phyloP scores from a whole-genome alignment of 768 basidiomycete species.

The Sistotremastrum niveocremeum region DNA sequence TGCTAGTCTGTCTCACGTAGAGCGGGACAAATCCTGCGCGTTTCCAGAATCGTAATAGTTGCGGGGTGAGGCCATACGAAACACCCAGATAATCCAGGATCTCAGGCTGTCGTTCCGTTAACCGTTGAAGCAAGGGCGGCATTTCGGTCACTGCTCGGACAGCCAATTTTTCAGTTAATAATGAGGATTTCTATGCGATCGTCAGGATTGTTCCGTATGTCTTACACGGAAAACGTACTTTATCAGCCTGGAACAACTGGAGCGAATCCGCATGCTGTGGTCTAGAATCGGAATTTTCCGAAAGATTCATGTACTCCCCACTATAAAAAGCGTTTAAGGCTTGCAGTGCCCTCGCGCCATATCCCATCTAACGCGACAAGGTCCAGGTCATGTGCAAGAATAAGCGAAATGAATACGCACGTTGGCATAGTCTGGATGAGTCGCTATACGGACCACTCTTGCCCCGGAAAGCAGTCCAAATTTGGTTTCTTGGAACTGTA shows the following conservation, averaged over 20 bases:
- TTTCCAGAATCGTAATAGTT: conserved; percentile 92
- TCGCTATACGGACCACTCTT: conserved; percentile 83
- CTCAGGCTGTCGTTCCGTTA: conserved; percentile 85
- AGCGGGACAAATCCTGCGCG: conserved; percentile 81
- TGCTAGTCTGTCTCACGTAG: conserved; percentile 86
- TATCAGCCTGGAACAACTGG: conserved; percentile 33
- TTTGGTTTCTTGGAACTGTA: conserved; percentile 92
- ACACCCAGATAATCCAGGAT: conserved; percentile 89
- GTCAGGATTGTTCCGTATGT: background rate
- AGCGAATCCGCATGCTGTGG: conserved; percentile 48
- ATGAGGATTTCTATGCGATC: conserved; percentile 36
- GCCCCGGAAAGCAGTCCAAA: conserved; percentile 89
- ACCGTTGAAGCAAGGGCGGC: conserved; percentile 85
- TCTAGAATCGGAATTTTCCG: conserved; percentile 46
- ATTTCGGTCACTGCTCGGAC: conserved; percentile 64
- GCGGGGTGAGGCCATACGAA: conserved; percentile 86
- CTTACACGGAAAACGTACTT: conserved; percentile 9
- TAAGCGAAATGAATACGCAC: conserved; percentile 30
- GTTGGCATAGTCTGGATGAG: conserved; percentile 88
- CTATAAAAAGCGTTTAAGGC: conserved; percentile 83
- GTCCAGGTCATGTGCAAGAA: background rate
- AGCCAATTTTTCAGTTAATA: conserved; percentile 57
- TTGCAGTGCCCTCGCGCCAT: conserved; percentile 80
- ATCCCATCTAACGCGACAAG: conserved; percentile 66
- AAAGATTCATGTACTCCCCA: conserved; percentile 81